phyloP scores from a whole-genome alignment of 176 grass and related monocot genomes.

The Alloteropsis semialata region DNA sequence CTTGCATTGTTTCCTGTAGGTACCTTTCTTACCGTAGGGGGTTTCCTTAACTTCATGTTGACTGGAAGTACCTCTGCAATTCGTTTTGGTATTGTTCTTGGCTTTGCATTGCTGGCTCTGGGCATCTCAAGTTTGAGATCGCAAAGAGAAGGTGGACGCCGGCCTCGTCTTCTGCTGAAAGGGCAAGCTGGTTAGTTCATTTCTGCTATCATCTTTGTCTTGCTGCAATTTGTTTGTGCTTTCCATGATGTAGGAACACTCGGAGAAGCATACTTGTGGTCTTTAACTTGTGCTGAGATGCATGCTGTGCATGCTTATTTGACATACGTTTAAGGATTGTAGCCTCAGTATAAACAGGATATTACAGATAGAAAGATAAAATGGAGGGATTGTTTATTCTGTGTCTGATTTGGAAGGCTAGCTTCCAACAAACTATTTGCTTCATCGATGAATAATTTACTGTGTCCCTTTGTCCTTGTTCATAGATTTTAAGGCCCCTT shows the following conservation, averaged over 20 bases:
- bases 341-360: not conserved
- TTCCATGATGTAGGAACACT: slow-evolving; percentile 6
- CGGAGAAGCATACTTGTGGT: not conserved
- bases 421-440: not conserved
- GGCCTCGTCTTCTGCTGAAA: slow-evolving; percentile 65
- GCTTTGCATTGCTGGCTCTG: slow-evolving; percentile 68
- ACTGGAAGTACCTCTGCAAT: slow-evolving; percentile 82
- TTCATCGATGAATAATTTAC: not conserved
- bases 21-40: slow-evolving; percentile 68
- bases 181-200: slow-evolving; percentile 85
- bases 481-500: not conserved
- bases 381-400: not conserved
- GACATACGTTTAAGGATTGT: not conserved
- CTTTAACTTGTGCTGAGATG: not conserved
- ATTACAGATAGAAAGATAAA: not conserved
- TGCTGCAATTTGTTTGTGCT: not conserved
- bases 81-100: slow-evolving; percentile 87
- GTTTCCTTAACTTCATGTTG: slow-evolving; percentile 87
- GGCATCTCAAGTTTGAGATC: slow-evolving; percentile 76
- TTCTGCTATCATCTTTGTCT: slow-evolving; percentile 15
- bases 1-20: slow-evolving; percentile 47
- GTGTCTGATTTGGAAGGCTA: slow-evolving; percentile 2
- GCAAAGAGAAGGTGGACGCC: slow-evolving; percentile 42
- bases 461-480: not conserved
- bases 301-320: not conserved